Base-by-base conservation (phyloP, 768 basidiomycete genomes). In the Mycena crocata region DNA sequence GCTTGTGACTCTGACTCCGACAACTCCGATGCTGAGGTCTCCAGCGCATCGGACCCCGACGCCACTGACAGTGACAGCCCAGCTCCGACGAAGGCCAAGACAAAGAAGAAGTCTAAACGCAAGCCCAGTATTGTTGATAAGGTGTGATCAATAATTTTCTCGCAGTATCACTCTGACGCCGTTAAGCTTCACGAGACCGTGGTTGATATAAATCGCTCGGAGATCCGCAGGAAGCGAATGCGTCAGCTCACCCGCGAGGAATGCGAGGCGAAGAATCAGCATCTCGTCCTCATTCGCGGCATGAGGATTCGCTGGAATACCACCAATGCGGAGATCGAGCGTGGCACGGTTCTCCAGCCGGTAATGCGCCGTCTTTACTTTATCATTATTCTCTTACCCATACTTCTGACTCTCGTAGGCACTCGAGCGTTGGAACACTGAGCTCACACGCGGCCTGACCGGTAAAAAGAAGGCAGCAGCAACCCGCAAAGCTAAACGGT, bases 291-390 rank as follows among this genome's bases (percentile, higher is more conserved):
- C 19, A 37, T 64, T 17, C 45, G 42, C 1, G 54, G 63, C 2
- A 64, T 64, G 55, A 7, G 17, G 9, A 57, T 64, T 30, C 63
- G 49, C 1, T 64, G 63, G 63, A 64, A 64, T 14, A 57, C 63
- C 15, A 58, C 48, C 0, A n/a, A 49, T 21, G 39, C 54, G 1
- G 63, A 64, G 23, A 57, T 56, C 24, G 55, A 57, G 24, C 63
- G 49, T 3, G 63, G 54, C 3, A 28, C 28, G 9, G 15, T 9
- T 30, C 54, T 64, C 3, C n/a, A 64, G 24, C 63, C 40, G 49
- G 63, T 64, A 39, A 13, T 13, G n/a, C 24, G n/a, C 28, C 30
- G 21, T 28, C 12, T n/a, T 40, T 30, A 15, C 23, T 12, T 15
- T 28, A 10, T 13, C 12, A 26, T 9, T n/a, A 35, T 30, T 26